These are phyloP conservation scores for Acacia melanoxylon DNA, from an alignment of 306 rosid genomes.

Conservation along the genomic window DNA sequence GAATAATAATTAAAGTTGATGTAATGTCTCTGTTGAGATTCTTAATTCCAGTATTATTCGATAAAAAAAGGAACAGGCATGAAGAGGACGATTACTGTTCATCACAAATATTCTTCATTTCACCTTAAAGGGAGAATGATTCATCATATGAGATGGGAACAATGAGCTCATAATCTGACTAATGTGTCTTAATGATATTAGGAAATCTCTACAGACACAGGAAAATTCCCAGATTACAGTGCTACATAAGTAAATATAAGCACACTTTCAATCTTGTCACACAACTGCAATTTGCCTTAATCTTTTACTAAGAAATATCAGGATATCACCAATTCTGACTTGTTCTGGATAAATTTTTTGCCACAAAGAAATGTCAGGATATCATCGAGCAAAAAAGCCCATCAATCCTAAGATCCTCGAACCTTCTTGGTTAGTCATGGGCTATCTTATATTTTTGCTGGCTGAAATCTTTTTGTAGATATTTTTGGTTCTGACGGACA, in stretches of 20 bases:
- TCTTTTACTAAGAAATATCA: not conserved
- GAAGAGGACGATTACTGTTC: not conserved
- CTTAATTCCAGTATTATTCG: no score
- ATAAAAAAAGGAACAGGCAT: not conserved
- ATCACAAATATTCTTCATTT: not conserved
- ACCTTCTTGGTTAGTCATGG: not conserved
- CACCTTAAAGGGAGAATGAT: no score
- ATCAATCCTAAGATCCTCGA: not conserved
- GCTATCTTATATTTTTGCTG: slow-evolving; percentile 43
- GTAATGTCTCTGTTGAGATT: no score
- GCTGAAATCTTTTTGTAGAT: slow-evolving; percentile 62
- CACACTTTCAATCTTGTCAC: not conserved
- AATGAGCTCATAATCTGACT: not conserved
- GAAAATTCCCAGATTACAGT: not conserved
- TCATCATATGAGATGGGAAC: not conserved
- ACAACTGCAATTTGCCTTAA: not conserved
- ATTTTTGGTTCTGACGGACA: slow-evolving; percentile 60
- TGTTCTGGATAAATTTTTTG: not conserved
- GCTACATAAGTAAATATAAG: not conserved
- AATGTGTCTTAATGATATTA: not conserved
- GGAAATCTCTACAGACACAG: not conserved
- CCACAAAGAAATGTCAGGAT: not conserved
- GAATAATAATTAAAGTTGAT: no score
- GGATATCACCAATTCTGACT: not conserved
- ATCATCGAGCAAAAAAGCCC: slow-evolving; percentile 1